These are phyloP conservation scores for Phylloboletellus chloephorus DNA, from an alignment of 1,284 basidiomycete genomes.

Conservation along the genomic window DNA sequence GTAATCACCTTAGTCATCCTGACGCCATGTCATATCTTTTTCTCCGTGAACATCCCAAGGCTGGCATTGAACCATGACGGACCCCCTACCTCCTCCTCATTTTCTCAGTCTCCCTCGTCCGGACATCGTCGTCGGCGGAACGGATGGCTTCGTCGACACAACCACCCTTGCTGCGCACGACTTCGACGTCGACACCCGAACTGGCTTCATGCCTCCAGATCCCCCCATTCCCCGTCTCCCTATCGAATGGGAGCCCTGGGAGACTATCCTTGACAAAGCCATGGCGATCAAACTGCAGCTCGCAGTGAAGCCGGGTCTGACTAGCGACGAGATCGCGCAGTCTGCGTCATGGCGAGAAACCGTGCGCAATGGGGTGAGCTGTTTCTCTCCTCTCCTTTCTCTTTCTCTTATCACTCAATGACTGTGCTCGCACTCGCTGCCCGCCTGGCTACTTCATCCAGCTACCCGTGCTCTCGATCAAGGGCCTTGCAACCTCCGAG, in stretches of 20 bases:
- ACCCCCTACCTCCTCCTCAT: constrained; percentile 45
- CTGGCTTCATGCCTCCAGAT: constrained; percentile 88
- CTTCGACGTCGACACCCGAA: constrained; percentile 89
- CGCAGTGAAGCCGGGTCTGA: constrained; percentile 44
- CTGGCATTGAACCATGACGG: constrained; percentile 11
- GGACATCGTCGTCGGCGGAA: constrained; percentile 34
- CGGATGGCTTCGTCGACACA: constrained; percentile 57
- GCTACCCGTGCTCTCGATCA: constrained; percentile 33
- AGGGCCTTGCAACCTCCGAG: constrained; percentile 50
- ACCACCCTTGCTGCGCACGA: constrained; percentile 88
- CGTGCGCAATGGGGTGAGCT: constrained; percentile 54
- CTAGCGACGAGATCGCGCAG: constrained; percentile 38
- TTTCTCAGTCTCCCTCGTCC: constrained; percentile 65
- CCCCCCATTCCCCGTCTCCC: constrained; percentile 65
- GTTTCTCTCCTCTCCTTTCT: neutral
- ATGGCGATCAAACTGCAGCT: constrained; percentile 49
- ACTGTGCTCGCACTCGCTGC: neutral
- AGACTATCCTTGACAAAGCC: constrained; percentile 51
- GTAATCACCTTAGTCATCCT: no score
- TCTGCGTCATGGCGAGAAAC: constrained; percentile 59
- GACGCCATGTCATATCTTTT: no score
- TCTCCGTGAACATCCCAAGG: no score
- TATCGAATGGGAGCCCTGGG: constrained; percentile 66
- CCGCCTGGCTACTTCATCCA: constrained; percentile 18
- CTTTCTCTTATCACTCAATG: neutral